phyloP scores from a whole-genome alignment of 306 rosid genomes.

The Rosa chinensis region DNA sequence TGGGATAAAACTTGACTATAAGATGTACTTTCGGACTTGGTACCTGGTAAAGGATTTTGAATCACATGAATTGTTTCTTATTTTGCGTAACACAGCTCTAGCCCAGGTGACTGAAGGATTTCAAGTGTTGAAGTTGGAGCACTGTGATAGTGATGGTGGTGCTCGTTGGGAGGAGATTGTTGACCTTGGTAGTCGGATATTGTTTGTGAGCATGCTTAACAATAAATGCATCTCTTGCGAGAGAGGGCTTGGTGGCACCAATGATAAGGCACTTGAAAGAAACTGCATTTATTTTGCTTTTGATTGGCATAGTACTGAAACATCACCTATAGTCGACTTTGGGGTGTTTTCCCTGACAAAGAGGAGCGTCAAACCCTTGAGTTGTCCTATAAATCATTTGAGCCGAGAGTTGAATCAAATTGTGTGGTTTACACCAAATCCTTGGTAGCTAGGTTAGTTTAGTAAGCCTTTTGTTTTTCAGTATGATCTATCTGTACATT shows the following conservation, averaged over 20 bases:
- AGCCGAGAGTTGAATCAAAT: not conserved
- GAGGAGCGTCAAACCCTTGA: not conserved
- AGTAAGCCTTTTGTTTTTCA: not conserved
- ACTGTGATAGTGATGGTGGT: not conserved
- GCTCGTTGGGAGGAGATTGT: not conserved
- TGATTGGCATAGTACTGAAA: not conserved
- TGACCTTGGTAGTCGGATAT: conserved; percentile 2
- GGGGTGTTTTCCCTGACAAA: not conserved
- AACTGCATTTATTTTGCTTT: not conserved
- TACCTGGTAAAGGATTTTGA: not conserved
- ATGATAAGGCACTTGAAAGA: not conserved
- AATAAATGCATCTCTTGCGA: not conserved
- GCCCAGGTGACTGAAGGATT: not conserved
- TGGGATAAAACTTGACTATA: not conserved
- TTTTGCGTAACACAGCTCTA: not conserved
- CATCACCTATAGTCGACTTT: not conserved
- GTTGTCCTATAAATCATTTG: not conserved
- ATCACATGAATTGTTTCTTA: not conserved
- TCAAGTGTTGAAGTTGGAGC: not conserved
- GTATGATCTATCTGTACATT: not conserved
- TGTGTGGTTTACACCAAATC: not conserved
- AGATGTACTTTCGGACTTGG: not conserved
- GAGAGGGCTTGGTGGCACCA: not conserved
- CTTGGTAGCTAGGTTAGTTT: not conserved
- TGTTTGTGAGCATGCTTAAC: conserved; percentile 1